phyloP scores from a whole-genome alignment of 352 stramenopile species.

The Aphanomyces euteiches region DNA sequence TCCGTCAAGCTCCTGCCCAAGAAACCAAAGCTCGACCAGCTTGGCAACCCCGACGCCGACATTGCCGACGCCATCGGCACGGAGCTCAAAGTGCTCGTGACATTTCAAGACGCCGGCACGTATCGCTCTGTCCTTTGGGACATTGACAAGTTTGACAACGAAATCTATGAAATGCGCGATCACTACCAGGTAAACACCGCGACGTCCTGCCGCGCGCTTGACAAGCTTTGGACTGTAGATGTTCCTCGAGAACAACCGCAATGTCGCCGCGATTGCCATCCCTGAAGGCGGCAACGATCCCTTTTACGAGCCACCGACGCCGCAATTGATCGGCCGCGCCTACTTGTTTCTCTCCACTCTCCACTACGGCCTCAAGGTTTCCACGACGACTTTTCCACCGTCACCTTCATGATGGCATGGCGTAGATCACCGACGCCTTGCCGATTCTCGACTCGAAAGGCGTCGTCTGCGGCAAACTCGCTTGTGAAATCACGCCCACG shows the following conservation, averaged over 20 bases:
- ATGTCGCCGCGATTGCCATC: slow-evolving; percentile 34
- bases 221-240: slow-evolving; percentile 37
- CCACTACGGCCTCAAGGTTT: slow-evolving; percentile 51
- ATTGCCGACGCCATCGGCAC: slow-evolving; percentile 53
- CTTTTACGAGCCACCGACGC: slow-evolving; percentile 67
- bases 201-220: slow-evolving; percentile 4
- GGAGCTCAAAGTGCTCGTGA: slow-evolving; percentile 72
- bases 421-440: slow-evolving; percentile 42
- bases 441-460: slow-evolving; percentile 59
- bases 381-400: too few relatives aligned
- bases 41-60: slow-evolving; percentile 55
- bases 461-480: slow-evolving; percentile 39
- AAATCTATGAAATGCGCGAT: slow-evolving; percentile 80
- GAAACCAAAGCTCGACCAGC: slow-evolving; percentile 31
- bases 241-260: slow-evolving; percentile 21
- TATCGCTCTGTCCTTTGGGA: slow-evolving; percentile 75
- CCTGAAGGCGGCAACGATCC: slow-evolving; percentile 54
- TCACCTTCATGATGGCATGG: neutral
- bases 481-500: slow-evolving; percentile 58
- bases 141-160: slow-evolving; percentile 73
- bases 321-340: slow-evolving; percentile 67
- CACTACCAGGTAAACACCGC: slow-evolving; percentile 65
- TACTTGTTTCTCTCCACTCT: slow-evolving; percentile 67
- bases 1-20: slow-evolving; percentile 63
- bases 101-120: slow-evolving; percentile 68